phyloP scores from a whole-genome alignment of 2,329 filamentous ascomycete species.

The Pyrenophora teres region DNA sequence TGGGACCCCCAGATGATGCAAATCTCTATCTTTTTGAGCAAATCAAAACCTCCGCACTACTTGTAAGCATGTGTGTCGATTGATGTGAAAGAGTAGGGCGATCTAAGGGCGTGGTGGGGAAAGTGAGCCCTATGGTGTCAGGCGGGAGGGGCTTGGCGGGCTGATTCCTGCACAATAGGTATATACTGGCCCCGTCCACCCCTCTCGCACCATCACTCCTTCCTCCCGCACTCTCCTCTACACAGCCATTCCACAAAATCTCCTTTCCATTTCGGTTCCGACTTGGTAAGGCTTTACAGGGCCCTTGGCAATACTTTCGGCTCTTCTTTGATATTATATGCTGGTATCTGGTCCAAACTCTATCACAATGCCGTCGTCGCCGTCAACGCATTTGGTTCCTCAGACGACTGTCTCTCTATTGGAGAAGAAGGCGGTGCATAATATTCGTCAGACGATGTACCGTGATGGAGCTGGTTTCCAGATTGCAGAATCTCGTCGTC shows the following conservation, averaged over 20 bases:
- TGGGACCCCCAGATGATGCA: background rate
- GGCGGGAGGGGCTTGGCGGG: conserved; percentile 25
- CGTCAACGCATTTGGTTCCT: conserved; percentile 1
- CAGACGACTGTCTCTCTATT: background rate
- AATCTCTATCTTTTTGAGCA: background rate
- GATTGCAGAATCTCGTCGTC: conserved; percentile 34
- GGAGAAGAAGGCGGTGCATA: background rate
- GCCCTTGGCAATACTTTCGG: conserved; percentile 4
- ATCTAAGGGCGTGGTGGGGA: conserved; percentile 11
- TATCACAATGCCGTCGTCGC: conserved; percentile 33
- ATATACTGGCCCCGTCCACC: conserved; percentile 32
- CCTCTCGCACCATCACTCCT: conserved; percentile 14
- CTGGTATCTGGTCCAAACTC: conserved; percentile 1
- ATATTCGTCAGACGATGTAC: conserved; percentile 34
- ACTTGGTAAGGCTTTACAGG: conserved; percentile 1
- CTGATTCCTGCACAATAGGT: conserved; percentile 16
- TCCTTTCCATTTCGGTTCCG: conserved; percentile 3
- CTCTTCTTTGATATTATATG: conserved; percentile 7
- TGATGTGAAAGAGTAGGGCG: background rate
- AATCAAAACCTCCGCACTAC: background rate
- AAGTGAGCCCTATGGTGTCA: conserved; percentile 13
- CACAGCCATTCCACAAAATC: conserved; percentile 8
- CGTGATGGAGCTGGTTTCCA: conserved; percentile 28
- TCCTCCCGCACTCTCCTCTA: conserved; percentile 9
- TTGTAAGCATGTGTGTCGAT: background rate